These are phyloP conservation scores for Kuraishia molischiana DNA, from an alignment of 805 yeast species.

Conservation along the genomic window DNA sequence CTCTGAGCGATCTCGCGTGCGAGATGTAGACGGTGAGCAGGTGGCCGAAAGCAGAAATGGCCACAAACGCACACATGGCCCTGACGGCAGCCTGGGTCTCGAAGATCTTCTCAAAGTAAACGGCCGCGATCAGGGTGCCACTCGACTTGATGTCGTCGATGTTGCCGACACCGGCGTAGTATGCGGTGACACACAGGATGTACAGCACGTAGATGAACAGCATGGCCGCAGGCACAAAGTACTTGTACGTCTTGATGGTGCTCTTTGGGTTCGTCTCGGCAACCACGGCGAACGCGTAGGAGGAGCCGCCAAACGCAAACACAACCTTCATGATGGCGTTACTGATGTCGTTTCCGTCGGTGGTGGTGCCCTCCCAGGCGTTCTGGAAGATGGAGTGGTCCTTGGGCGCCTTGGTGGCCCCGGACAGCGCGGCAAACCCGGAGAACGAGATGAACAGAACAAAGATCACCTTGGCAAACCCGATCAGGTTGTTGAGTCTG, in stretches of 20 bases:
- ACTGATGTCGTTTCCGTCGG: conserved; percentile 30
- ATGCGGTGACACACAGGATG: conserved; percentile 70
- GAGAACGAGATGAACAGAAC: conserved; percentile 60
- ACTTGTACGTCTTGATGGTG: conserved; percentile 57
- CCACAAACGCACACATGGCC: conserved; percentile 74
- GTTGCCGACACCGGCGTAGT: conserved; percentile 67
- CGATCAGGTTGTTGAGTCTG: conserved; percentile 53
- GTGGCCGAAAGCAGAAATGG: conserved; percentile 74
- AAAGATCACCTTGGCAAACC: conserved; percentile 65
- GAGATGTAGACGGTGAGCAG: conserved; percentile 73
- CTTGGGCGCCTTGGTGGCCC: conserved; percentile 35
- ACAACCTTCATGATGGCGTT: conserved; percentile 32
- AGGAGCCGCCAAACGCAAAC: conserved; percentile 31
- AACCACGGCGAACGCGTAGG: conserved; percentile 27
- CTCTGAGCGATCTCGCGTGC: conserved; percentile 75
- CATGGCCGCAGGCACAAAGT: conserved; percentile 72
- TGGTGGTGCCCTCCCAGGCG: conserved; percentile 21
- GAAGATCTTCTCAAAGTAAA: conserved; percentile 64
- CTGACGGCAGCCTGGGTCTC: conserved; percentile 45
- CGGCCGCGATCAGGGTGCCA: conserved; percentile 66
- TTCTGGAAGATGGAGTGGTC: conserved; percentile 29
- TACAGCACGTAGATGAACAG: conserved; percentile 52
- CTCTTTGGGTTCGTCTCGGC: conserved; percentile 35
- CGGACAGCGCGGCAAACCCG: conserved; percentile 80
- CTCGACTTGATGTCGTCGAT: conserved; percentile 46